Percentiles rank a stretch among this genome's conserved stretches.
Evolutionary conservation across 805 yeast species (phyloP).

Genomic region (Ogataea chonburiensis): DNA sequence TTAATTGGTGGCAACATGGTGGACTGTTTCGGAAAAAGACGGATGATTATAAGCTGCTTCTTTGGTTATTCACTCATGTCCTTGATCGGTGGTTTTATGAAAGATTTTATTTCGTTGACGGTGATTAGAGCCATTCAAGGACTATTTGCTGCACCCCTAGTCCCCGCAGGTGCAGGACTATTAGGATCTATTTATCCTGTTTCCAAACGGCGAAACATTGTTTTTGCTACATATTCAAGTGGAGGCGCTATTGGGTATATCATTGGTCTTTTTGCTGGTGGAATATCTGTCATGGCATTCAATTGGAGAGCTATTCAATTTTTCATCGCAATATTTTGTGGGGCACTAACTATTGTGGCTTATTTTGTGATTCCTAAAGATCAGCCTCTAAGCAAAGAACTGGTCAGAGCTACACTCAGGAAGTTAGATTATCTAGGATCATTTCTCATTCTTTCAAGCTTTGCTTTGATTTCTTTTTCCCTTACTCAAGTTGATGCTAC

Average conservation of each 20-base stretch:
- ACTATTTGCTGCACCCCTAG: constrained; percentile 35
- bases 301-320: constrained; percentile 40
- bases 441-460: constrained; percentile 33
- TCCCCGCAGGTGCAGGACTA: constrained; percentile 44
- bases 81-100: constrained; percentile 34
- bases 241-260: constrained; percentile 45
- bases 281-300: constrained; percentile 35
- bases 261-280: constrained; percentile 40
- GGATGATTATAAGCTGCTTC: constrained; percentile 26
- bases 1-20: constrained; percentile 39
- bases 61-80: constrained; percentile 15
- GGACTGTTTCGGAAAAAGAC: constrained; percentile 38
- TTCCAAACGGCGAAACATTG: constrained; percentile 35
- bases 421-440: constrained; percentile 40
- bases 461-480: constrained; percentile 38
- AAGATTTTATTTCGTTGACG: constrained; percentile 33
- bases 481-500: constrained; percentile 41
- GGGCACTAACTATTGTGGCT: constrained; percentile 23
- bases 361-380: constrained; percentile 36
- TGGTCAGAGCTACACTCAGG: constrained; percentile 19
- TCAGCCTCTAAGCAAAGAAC: constrained; percentile 17
- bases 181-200: constrained; percentile 36
- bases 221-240: constrained; percentile 37
- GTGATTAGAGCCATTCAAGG: constrained; percentile 42
- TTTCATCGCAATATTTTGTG: constrained; percentile 38